Evolutionary conservation across 495 filamentous ascomycete genomes (phyloP).

Genomic region (Staphylotrichum tortipilum): DNA sequence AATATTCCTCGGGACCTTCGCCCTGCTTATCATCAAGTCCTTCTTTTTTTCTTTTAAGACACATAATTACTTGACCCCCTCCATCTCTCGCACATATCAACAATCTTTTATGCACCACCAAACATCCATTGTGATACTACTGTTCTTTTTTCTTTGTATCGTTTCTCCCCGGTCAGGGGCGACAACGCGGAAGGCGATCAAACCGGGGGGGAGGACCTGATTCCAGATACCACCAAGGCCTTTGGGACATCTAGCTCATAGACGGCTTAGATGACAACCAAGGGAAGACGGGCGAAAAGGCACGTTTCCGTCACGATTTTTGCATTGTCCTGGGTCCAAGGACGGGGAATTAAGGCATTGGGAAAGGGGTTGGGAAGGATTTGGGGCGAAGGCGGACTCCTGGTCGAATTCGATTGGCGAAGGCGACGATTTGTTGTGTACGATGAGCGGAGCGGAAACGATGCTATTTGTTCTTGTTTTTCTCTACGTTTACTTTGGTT

Average conservation of each 20-base stretch:
- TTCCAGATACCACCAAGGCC: conserved; percentile 17
- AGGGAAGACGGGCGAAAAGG: conserved; percentile 22
- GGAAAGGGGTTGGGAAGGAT: background rate
- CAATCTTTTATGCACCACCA: conserved; percentile 8
- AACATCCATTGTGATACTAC: conserved; percentile 23
- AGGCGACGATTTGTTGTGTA: conserved; percentile 19
- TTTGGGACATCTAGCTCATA: conserved; percentile 26
- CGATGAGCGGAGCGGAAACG: conserved; percentile 16
- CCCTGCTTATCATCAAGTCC: too few species aligned
- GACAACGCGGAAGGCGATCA: conserved; percentile 10
- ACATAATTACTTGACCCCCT: conserved; percentile 1
- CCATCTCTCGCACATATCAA: conserved; percentile 18
- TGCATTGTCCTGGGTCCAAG: conserved; percentile 26
- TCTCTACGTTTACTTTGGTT: conserved; percentile 15
- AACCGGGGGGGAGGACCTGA: conserved; percentile 13
- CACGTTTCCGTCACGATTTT: conserved; percentile 21
- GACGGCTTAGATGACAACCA: conserved; percentile 23
- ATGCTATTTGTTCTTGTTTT: conserved; percentile 1
- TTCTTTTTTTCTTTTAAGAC: background rate
- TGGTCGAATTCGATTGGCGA: conserved; percentile 15
- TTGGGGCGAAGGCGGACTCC: conserved; percentile 9
- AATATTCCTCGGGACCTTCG: too few species aligned
- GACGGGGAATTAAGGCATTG: conserved; percentile 22
- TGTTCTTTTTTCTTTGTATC: conserved; percentile 24
- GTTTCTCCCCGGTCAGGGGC: conserved; percentile 7